A percentile compares a stretch with the other conserved stretches of the same genome.
Conservation (phyloP, 2,329 filamentous ascomycete species). For the Alternaria sp. region DNA sequence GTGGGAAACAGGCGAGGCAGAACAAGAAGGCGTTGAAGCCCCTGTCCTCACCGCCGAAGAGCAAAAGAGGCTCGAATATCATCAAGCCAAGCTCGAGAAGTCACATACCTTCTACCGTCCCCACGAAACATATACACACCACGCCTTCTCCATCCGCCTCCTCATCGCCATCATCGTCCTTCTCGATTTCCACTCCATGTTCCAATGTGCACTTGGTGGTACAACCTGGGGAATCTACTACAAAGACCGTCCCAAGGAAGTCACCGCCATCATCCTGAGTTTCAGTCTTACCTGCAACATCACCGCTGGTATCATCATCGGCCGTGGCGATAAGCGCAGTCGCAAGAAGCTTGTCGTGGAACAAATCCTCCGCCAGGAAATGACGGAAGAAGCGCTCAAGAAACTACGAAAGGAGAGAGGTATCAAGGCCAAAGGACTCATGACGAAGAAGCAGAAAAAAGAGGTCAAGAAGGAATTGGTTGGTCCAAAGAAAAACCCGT, state of each 20-base stretch:
- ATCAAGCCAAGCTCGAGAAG: constrained; percentile 80
- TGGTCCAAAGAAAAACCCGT: constrained; percentile 34
- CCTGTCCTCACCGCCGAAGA: constrained; percentile 71
- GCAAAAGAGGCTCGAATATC: constrained; percentile 74
- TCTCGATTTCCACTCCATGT: constrained; percentile 79
- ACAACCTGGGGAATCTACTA: constrained; percentile 83
- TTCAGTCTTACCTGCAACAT: constrained; percentile 82
- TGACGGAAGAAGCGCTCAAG: constrained; percentile 72
- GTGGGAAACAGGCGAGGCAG: constrained; percentile 51
- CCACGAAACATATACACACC: constrained; percentile 84
- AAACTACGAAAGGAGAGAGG: constrained; percentile 59
- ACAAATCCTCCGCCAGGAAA: constrained; percentile 75
- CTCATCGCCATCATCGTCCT: constrained; percentile 79
- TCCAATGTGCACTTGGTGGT: constrained; percentile 81
- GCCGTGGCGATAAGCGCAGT: constrained; percentile 76
- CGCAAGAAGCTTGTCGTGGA: constrained; percentile 87
- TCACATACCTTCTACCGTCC: constrained; percentile 91
- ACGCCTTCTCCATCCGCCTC: constrained; percentile 77
- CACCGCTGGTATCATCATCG: constrained; percentile 78
- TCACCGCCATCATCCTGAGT: constrained; percentile 85
- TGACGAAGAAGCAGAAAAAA: constrained; percentile 37
- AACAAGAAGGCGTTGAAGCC: constrained; percentile 49
- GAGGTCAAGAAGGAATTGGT: constrained; percentile 29
- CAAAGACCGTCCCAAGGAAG: constrained; percentile 71
- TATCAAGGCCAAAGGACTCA: constrained; percentile 40